Percentiles rank a stretch among this genome's conserved stretches.
These are phyloP conservation scores for Clarireedia homoeocarpa DNA, from an alignment of 2,329 filamentous ascomycete species.

Conservation along the genomic window DNA sequence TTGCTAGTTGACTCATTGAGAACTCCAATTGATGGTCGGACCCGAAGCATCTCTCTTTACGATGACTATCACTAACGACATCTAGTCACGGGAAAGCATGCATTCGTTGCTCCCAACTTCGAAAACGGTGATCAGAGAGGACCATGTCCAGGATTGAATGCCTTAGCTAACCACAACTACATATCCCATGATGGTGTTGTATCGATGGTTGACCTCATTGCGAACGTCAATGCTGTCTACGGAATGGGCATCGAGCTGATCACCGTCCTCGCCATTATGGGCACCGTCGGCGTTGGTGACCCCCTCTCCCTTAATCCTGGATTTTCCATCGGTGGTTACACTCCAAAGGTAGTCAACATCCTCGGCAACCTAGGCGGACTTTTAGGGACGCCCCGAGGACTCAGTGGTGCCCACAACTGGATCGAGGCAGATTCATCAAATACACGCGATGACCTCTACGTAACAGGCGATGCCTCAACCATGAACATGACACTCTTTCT, in stretches of 20 bases:
- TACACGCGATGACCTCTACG: conserved; percentile 41
- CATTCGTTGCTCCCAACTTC: conserved; percentile 18
- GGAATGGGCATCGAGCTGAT: conserved; percentile 5
- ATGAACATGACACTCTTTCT: conserved; percentile 26
- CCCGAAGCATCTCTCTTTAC: no score
- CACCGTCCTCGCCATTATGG: neutral
- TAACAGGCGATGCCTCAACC: neutral
- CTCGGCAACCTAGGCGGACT: conserved; percentile 20
- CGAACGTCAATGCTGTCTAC: conserved; percentile 16
- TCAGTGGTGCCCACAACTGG: conserved; percentile 42
- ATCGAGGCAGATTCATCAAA: conserved; percentile 44
- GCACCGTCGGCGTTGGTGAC: neutral
- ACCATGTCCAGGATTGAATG: conserved; percentile 34
- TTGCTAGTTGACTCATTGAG: neutral
- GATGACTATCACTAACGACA: no score
- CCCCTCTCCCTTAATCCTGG: neutral
- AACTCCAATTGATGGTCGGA: neutral
- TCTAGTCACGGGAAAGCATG: conserved; percentile 7
- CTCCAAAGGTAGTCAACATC: neutral
- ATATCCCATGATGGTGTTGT: conserved; percentile 31
- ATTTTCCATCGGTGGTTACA: neutral
- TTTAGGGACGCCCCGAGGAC: conserved; percentile 35
- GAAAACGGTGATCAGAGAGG: conserved; percentile 11
- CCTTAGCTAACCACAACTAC: conserved; percentile 35
- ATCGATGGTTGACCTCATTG: conserved; percentile 25